Base-by-base conservation (phyloP, 2,329 filamentous ascomycete species). In the Xylariaceae sp. region DNA sequence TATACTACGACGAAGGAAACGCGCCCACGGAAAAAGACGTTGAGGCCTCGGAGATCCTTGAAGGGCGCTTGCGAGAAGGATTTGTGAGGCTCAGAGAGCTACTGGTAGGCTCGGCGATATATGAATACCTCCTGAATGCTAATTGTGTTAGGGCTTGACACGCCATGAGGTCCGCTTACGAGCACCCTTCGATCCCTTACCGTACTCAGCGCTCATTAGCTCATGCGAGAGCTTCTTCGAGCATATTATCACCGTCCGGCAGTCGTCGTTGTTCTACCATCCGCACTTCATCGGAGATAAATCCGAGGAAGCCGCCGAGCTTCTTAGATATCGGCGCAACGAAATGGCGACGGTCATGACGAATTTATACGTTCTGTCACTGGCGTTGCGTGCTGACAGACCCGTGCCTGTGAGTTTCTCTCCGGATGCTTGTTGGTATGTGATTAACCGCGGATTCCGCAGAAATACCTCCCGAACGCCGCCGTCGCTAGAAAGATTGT, bases 191-290 rank as follows among this genome's bases (percentile, higher is more conserved):
- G 74, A 84, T 51, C 76, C 79, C 1, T 67, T 79, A 1, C 79
- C 80, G 0, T 83, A 83, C 64, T 77, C 76, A 2, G 79, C 74
- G 13, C 74, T 84, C 5, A 78, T 81, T 45, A 76, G 78, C 57
- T 72, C 74, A 6, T 81, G 77, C 51, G 80, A 84, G 63, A 72
- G 73, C 3, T 83, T 84, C 70, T 82, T 83, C 58, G 80, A 83
- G 57, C 77, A 82, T 56, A 72, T 83, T 52, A 76, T 83, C 22
- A 73, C 78, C 16, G 75, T 84, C 4, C 77, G 81, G 6, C 80
- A 84, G 61, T 79, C 80, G 2, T 79, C 78, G 1, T 67, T 83
- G 15, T 80, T 80, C 61, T 83, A 83, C 63, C 77, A 81, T 53
- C 77, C 79, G 1, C 74, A 74, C 32, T 78, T 76, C 57, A 72